These are phyloP conservation scores for Pichia eremophila DNA, from an alignment of 805 yeast species.

Conservation along the genomic window DNA sequence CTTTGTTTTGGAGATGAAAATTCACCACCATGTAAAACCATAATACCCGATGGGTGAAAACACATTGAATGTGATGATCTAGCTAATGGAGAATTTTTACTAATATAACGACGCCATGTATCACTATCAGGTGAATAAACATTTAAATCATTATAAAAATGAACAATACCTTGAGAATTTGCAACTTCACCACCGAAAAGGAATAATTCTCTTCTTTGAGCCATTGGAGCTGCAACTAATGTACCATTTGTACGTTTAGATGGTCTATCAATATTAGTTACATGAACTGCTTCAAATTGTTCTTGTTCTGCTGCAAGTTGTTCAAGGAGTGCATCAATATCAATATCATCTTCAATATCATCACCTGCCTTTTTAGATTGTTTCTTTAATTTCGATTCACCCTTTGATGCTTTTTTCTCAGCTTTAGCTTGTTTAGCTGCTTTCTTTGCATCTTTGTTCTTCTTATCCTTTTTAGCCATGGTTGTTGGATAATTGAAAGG, in stretches of 20 bases:
- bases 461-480: slow-evolving; percentile 83
- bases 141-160: slow-evolving; percentile 74
- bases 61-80: slow-evolving; percentile 91
- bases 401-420: slow-evolving; percentile 65
- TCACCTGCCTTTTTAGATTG: slow-evolving; percentile 69
- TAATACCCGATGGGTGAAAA: slow-evolving; percentile 82
- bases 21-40: slow-evolving; percentile 90
- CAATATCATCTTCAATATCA: slow-evolving; percentile 74
- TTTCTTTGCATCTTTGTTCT: slow-evolving; percentile 85
- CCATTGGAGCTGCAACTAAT: slow-evolving; percentile 64
- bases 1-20: slow-evolving; percentile 93
- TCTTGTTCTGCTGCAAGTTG: slow-evolving; percentile 75
- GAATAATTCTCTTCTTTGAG: slow-evolving; percentile 67
- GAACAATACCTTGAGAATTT: slow-evolving; percentile 33
- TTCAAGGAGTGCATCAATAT: slow-evolving; percentile 73
- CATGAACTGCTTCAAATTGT: slow-evolving; percentile 59
- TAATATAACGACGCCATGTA: slow-evolving; percentile 68
- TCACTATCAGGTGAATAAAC: slow-evolving; percentile 68
- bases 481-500: neutral
- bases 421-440: slow-evolving; percentile 78
- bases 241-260: slow-evolving; percentile 63
- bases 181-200: slow-evolving; percentile 84
- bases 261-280: slow-evolving; percentile 54
- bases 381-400: slow-evolving; percentile 61
- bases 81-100: slow-evolving; percentile 86